phyloP scores from a whole-genome alignment of 2,329 filamentous ascomycete species.

The Paraphaeosphaeria minitans region DNA sequence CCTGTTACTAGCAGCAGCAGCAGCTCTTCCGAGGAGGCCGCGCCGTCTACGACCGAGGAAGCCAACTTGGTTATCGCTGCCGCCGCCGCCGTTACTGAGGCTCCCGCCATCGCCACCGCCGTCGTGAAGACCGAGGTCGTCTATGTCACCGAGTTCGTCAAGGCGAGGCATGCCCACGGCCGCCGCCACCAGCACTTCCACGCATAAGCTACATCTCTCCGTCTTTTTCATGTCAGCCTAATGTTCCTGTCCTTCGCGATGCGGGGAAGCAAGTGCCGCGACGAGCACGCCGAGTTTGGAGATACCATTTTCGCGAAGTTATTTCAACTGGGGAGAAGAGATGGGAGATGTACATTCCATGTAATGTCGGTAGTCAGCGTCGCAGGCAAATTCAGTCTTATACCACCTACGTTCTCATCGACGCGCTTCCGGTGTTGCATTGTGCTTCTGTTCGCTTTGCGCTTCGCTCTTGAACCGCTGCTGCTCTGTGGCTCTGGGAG shows the following conservation, averaged over 20 bases:
- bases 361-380: conserved; percentile 47
- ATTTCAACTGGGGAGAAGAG: conserved; percentile 28
- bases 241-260: conserved; percentile 26
- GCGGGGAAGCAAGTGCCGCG: conserved; percentile 23
- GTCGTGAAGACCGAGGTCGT: conserved; percentile 39
- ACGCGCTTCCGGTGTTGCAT: conserved; percentile 33
- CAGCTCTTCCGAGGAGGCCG: conserved; percentile 11
- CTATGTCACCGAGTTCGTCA: conserved; percentile 41
- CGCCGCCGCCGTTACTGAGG: conserved; percentile 31
- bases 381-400: conserved; percentile 45
- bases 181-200: conserved; percentile 42
- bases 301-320: conserved; percentile 38
- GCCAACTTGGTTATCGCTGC: conserved; percentile 21
- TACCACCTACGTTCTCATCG: conserved; percentile 25
- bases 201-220: conserved; percentile 31
- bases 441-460: conserved; percentile 23
- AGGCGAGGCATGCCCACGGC: conserved; percentile 39
- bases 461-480: background rate
- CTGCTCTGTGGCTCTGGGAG: conserved; percentile 1
- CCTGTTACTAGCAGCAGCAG: conserved; percentile 1
- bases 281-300: conserved; percentile 28
- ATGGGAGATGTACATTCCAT: conserved; percentile 29
- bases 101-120: conserved; percentile 19
- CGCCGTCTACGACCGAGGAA: conserved; percentile 18
- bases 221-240: conserved; percentile 21